Percentiles rank a stretch among this genome's conserved stretches.
Conservation (phyloP, 257 asterid genomes). For the Solanum chiquidenum region DNA sequence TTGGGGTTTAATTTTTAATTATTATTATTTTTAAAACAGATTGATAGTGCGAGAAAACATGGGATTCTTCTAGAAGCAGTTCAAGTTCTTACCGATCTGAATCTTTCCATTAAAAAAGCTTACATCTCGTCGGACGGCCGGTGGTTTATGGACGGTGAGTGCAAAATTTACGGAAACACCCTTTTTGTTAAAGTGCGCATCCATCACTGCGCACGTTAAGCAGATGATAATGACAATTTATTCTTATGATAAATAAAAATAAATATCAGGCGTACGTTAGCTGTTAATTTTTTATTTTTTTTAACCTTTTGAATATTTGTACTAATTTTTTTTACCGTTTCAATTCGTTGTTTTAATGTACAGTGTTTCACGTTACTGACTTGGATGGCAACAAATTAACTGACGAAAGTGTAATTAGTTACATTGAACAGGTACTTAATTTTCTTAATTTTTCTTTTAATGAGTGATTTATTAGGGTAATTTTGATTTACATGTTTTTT, state of each 20-base stretch:
- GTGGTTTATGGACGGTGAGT: conserved; percentile 98
- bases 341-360: conserved; percentile 4
- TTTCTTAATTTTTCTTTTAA: background rate
- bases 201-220: background rate
- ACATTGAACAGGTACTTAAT: conserved; percentile 71
- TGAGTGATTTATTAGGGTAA: background rate
- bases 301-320: background rate
- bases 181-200: background rate
- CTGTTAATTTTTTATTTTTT: background rate
- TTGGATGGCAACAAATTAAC: conserved; percentile 82
- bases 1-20: background rate
- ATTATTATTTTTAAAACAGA: conserved; percentile 18
- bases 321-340: conserved; percentile 20
- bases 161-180: background rate
- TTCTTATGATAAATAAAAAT: background rate
- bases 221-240: background rate
- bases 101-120: conserved; percentile 85
- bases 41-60: conserved; percentile 86
- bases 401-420: conserved; percentile 70
- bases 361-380: conserved; percentile 98
- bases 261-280: background rate
- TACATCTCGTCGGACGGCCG: conserved; percentile 90
- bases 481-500: background rate
- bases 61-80: conserved; percentile 92
- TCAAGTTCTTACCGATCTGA: conserved; percentile 90